Conservation (phyloP, 257 asterid species). For the Capsicum rhomboideum region DNA sequence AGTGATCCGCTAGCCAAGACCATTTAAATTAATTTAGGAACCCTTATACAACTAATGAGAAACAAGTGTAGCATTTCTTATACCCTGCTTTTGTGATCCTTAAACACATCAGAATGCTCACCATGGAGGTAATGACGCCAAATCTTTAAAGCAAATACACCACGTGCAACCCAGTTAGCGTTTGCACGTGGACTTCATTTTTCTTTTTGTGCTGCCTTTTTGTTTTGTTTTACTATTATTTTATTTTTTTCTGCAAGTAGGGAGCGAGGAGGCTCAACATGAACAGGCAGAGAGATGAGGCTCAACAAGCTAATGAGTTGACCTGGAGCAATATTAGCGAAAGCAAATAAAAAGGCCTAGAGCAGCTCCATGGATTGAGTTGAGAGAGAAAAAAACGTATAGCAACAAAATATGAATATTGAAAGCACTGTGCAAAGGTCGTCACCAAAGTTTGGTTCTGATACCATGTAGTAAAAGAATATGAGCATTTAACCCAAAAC, state of each 20-base stretch:
- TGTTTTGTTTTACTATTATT: neutral
- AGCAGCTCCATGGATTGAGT: neutral
- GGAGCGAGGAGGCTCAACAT: neutral
- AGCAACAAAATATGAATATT: neutral
- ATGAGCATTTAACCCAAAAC: neutral
- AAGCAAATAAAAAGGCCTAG: too few relatives aligned
- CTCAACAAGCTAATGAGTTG: neutral
- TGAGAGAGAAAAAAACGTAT: neutral
- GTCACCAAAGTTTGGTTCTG: neutral
- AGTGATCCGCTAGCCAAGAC: neutral
- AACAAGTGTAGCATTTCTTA: neutral
- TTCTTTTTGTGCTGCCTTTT: neutral
- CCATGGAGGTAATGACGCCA: neutral
- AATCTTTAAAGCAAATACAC: neutral
- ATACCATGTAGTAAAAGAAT: neutral
- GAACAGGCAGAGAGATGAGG: neutral
- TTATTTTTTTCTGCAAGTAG: neutral
- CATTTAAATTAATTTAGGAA: neutral
- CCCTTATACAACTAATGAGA: neutral
- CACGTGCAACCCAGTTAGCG: neutral
- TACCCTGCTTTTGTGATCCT: neutral
- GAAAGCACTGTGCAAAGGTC: neutral
- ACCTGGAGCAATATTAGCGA: neutral
- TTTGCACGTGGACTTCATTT: neutral
- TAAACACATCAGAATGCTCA: neutral